Percentiles rank a stretch among this genome's conserved stretches.
phyloP scores from a whole-genome alignment of 2,329 filamentous ascomycete species.

The Elsinoe necatrix region DNA sequence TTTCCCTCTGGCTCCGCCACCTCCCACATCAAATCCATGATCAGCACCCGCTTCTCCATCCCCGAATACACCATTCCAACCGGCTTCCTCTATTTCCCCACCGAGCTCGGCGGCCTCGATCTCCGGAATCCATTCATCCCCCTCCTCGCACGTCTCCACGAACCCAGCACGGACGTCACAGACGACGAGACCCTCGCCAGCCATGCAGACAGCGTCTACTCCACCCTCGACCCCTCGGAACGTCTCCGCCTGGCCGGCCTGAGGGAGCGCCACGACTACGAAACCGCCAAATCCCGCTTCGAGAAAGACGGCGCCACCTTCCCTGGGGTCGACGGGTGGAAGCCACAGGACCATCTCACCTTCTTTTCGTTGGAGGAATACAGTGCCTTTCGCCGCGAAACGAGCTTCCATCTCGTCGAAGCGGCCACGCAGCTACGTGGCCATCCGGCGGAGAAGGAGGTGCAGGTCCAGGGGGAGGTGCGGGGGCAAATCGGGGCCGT shows the following conservation, averaged over 20 bases:
- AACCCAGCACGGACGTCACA: slow-evolving; percentile 28
- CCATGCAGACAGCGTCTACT: slow-evolving; percentile 22
- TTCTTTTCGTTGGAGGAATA: slow-evolving; percentile 43
- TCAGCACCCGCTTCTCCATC: slow-evolving; percentile 43
- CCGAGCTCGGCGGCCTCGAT: slow-evolving; percentile 44
- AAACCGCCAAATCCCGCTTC: slow-evolving; percentile 26
- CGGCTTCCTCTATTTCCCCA: slow-evolving; percentile 40
- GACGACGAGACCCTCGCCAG: slow-evolving; percentile 26
- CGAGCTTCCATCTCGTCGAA: slow-evolving; percentile 25
- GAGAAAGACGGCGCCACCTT: slow-evolving; percentile 22
- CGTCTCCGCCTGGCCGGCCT: neutral
- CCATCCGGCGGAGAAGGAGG: slow-evolving; percentile 25
- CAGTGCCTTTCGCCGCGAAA: slow-evolving; percentile 35
- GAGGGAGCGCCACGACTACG: slow-evolving; percentile 30
- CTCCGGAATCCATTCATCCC: slow-evolving; percentile 44
- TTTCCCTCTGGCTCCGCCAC: slow-evolving; percentile 32
- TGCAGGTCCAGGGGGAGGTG: slow-evolving; percentile 22
- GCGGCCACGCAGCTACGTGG: slow-evolving; percentile 33
- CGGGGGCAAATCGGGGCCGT: slow-evolving; percentile 21
- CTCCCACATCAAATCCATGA: slow-evolving; percentile 37
- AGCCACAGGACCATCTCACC: slow-evolving; percentile 26
- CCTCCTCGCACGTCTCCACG: slow-evolving; percentile 40
- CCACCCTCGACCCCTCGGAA: neutral
- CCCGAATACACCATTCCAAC: neutral
- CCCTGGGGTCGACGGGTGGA: slow-evolving; percentile 17